A percentile compares a stretch with the other conserved stretches of the same genome.
These are phyloP conservation scores for Fraxinus angustifolia DNA, from an alignment of 305 asterid genomes.

Conservation along the genomic window DNA sequence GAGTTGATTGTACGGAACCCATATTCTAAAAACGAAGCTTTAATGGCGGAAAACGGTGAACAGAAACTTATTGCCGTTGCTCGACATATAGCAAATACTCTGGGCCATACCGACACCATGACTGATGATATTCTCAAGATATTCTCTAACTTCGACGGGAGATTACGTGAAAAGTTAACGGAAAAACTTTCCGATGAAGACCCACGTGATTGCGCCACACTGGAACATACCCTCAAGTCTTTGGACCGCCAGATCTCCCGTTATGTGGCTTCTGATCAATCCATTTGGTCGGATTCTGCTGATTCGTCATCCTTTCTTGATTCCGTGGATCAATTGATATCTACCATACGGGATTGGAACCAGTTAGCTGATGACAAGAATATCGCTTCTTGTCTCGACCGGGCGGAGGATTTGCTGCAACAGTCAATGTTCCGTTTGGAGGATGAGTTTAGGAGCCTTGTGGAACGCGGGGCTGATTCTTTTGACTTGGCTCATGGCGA, in stretches of 20 bases:
- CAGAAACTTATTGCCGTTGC: constrained; percentile 92
- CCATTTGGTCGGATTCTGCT: constrained; percentile 61
- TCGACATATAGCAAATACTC: constrained; percentile 91
- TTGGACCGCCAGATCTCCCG: constrained; percentile 69
- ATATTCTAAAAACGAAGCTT: neutral
- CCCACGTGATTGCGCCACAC: constrained; percentile 20
- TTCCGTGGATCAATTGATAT: constrained; percentile 58
- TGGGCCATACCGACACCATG: constrained; percentile 85
- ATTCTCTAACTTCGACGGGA: constrained; percentile 82
- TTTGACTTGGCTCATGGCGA: constrained; percentile 45
- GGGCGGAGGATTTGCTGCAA: constrained; percentile 81
- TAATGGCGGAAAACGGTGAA: constrained; percentile 92
- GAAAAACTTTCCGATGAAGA: constrained; percentile 60
- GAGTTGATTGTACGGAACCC: neutral
- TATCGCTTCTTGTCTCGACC: constrained; percentile 66
- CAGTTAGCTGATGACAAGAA: constrained; percentile 62
- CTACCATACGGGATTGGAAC: constrained; percentile 61
- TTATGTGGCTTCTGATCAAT: constrained; percentile 43
- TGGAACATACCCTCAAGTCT: constrained; percentile 59
- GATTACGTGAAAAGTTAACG: constrained; percentile 71
- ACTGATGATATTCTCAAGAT: constrained; percentile 88
- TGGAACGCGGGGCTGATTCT: constrained; percentile 60
- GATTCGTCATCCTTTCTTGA: constrained; percentile 59
- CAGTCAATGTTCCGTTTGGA: constrained; percentile 84
- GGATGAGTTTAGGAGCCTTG: constrained; percentile 70